These are phyloP conservation scores for Tricholoma flavovirens DNA, from an alignment of 768 basidiomycete species.

Conservation along the genomic window DNA sequence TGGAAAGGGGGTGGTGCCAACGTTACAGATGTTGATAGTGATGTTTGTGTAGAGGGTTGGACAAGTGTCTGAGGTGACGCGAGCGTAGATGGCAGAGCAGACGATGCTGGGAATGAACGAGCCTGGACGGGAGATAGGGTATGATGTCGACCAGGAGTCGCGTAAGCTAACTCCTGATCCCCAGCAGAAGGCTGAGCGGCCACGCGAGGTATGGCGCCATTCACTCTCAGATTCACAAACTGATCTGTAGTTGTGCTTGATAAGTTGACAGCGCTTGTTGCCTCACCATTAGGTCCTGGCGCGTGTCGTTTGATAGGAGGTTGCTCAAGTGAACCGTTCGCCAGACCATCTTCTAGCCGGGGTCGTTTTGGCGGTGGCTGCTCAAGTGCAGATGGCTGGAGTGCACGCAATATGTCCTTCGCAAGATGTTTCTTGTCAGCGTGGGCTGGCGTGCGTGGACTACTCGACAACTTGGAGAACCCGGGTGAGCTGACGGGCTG, in stretches of 20 bases:
- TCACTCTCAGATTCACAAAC: background rate
- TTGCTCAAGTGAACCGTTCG: background rate
- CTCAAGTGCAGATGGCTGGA: slow-evolving; percentile 25
- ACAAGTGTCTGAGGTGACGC: background rate
- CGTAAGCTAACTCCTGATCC: background rate
- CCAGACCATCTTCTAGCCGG: slow-evolving; percentile 6
- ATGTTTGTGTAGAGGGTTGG: background rate
- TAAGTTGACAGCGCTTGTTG: background rate
- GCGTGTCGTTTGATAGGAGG: slow-evolving; percentile 11
- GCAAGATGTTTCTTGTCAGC: slow-evolving; percentile 50
- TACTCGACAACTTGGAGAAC: background rate
- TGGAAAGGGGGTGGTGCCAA: background rate
- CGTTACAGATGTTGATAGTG: background rate
- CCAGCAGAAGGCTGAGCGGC: background rate
- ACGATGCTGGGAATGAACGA: background rate
- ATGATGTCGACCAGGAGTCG: background rate
- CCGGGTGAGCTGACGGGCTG: background rate
- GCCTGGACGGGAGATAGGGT: background rate
- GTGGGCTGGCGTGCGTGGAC: slow-evolving; percentile 29
- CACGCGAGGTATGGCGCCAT: background rate
- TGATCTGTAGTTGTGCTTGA: background rate
- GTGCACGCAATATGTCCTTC: slow-evolving; percentile 48
- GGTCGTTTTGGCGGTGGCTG: slow-evolving; percentile 18
- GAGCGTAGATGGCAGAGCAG: background rate
- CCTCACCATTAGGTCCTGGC: background rate